Conservation (phyloP, 2,329 filamentous ascomycete genomes). For the Curvularia sp. region DNA sequence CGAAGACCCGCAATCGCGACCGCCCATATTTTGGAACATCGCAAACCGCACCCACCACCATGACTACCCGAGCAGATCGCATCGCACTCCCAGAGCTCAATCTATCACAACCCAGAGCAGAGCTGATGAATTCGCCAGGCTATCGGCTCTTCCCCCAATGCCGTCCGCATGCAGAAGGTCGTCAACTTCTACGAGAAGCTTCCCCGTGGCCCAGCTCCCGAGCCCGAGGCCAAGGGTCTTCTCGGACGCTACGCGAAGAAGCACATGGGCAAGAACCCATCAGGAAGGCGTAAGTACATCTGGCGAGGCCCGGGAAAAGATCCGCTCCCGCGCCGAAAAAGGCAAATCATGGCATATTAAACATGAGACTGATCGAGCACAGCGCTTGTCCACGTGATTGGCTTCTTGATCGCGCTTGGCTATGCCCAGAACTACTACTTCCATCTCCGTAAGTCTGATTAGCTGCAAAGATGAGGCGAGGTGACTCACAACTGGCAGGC, state of each 20-base stretch:
- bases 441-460: constrained; percentile 83
- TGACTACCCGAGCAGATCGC: not conserved
- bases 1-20: constrained; percentile 18
- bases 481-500: constrained; percentile 62
- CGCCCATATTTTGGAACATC: constrained; percentile 18
- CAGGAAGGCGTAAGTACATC: constrained; percentile 76
- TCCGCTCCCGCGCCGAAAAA: not conserved
- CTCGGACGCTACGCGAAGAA: constrained; percentile 82
- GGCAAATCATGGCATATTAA: constrained; percentile 1
- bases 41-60: constrained; percentile 26
- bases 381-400: constrained; percentile 91
- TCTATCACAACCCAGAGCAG: not conserved
- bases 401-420: constrained; percentile 77
- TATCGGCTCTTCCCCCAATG: constrained; percentile 93
- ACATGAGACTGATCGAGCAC: constrained; percentile 30
- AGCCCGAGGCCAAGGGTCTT: constrained; percentile 80
- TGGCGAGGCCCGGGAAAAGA: constrained; percentile 30
- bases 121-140: constrained; percentile 65
- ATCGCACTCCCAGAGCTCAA: not conserved
- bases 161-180: constrained; percentile 95
- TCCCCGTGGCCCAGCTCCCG: constrained; percentile 87
- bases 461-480: constrained; percentile 13
- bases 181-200: constrained; percentile 99
- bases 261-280: constrained; percentile 95
- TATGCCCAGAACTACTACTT: constrained; percentile 99